Percentiles rank a stretch among this genome's conserved stretches.
phyloP scores from a whole-genome alignment of 2,329 filamentous ascomycete genomes.

The Cytospora paraplurivora region DNA sequence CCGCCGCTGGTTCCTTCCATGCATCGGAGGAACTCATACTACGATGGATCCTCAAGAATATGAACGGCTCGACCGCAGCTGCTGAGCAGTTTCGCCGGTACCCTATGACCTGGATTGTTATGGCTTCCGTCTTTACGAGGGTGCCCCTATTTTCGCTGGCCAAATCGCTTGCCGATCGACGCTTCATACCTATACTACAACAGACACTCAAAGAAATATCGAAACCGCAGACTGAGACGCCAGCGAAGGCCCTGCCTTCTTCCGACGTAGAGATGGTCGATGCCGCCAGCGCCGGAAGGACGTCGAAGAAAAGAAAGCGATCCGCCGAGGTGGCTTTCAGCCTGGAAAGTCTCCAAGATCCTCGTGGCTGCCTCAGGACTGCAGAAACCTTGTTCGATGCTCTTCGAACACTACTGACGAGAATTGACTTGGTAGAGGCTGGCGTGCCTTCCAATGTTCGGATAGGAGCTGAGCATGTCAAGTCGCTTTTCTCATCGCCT shows the following conservation, averaged over 20 bases:
- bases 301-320: conserved; percentile 52
- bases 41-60: conserved; percentile 65
- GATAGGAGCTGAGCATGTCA: conserved; percentile 61
- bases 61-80: conserved; percentile 50
- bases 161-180: conserved; percentile 69
- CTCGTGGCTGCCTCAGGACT: conserved; percentile 47
- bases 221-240: conserved; percentile 32
- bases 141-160: conserved; percentile 71
- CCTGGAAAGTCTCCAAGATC: conserved; percentile 43
- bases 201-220: conserved; percentile 64
- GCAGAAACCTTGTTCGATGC: conserved; percentile 52
- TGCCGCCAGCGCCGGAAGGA: conserved; percentile 31
- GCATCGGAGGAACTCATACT: conserved; percentile 61
- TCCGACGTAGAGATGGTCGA: conserved; percentile 36
- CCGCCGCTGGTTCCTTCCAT: conserved; percentile 47
- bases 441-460: conserved; percentile 43
- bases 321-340: conserved; percentile 41
- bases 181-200: conserved; percentile 67
- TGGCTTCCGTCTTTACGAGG: conserved; percentile 62
- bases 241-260: conserved; percentile 18
- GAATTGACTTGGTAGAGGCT: conserved; percentile 42
- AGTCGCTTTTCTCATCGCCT: conserved; percentile 56
- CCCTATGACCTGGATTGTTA: conserved; percentile 61
- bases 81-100: conserved; percentile 58
- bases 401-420: conserved; percentile 49